Conservation (phyloP, 208 protist genomes). For the Novymonas esmeraldas region DNA sequence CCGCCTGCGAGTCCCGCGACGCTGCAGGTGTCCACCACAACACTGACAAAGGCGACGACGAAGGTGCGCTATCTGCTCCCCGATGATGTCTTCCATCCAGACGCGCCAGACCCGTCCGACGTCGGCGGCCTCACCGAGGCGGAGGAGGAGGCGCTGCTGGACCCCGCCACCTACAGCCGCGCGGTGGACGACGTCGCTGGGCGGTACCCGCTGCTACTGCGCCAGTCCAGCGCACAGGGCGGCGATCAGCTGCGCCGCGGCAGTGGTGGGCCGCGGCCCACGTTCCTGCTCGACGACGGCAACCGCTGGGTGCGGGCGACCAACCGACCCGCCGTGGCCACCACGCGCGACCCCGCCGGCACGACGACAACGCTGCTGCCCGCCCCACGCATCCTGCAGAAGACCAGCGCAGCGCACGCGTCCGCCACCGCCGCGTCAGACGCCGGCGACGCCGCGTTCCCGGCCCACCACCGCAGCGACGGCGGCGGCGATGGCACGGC, state of each 20-base stretch:
- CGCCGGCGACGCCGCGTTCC: slow-evolving; percentile 19
- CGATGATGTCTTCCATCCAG: slow-evolving; percentile 37
- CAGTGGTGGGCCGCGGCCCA: slow-evolving; percentile 14
- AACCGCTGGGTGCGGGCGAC: slow-evolving; percentile 47
- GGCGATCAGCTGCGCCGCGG: slow-evolving; percentile 12
- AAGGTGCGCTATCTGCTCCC: slow-evolving; percentile 60
- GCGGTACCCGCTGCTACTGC: slow-evolving; percentile 35
- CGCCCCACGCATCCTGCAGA: slow-evolving; percentile 17
- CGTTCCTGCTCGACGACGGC: slow-evolving; percentile 46
- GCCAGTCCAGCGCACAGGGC: slow-evolving; percentile 20
- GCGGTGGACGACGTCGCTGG: slow-evolving; percentile 21
- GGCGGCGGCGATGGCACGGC: not conserved
- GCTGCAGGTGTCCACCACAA: slow-evolving; percentile 57
- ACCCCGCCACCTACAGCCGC: slow-evolving; percentile 42
- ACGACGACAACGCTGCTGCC: slow-evolving; percentile 19
- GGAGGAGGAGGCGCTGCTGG: slow-evolving; percentile 45
- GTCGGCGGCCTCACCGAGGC: slow-evolving; percentile 24
- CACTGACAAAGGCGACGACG: slow-evolving; percentile 52
- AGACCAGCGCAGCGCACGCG: not conserved
- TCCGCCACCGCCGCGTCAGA: not conserved
- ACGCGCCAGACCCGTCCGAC: slow-evolving; percentile 41
- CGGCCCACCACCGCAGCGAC: slow-evolving; percentile 14
- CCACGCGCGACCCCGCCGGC: slow-evolving; percentile 45
- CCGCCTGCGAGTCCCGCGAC: slow-evolving; percentile 10
- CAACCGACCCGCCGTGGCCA: slow-evolving; percentile 38